These are phyloP conservation scores for Cyberlindnera maclurae DNA, from an alignment of 805 yeast genomes.

Conservation along the genomic window DNA sequence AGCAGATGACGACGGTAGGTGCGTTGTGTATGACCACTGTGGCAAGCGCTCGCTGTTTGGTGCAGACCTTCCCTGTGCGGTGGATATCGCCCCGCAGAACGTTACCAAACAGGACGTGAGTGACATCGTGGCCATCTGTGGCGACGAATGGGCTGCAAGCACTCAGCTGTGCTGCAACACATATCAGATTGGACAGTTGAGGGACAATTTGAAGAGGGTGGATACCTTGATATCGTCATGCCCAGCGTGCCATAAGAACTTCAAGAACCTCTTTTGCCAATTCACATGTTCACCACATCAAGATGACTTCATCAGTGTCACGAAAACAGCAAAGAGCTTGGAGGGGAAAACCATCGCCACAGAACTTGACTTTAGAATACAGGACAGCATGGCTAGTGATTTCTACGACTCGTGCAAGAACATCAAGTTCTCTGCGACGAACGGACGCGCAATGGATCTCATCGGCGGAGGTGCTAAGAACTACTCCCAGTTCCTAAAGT, in stretches of 20 bases:
- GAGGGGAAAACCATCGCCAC: slow-evolving; percentile 52
- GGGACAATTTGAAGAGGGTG: slow-evolving; percentile 60
- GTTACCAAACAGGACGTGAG: slow-evolving; percentile 31
- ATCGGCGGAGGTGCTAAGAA: slow-evolving; percentile 95
- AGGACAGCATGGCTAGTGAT: slow-evolving; percentile 48
- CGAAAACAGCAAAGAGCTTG: slow-evolving; percentile 40
- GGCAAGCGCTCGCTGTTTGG: slow-evolving; percentile 82
- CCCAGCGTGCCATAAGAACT: slow-evolving; percentile 88
- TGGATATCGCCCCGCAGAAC: slow-evolving; percentile 45
- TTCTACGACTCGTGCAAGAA: slow-evolving; percentile 83
- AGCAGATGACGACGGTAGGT: slow-evolving; percentile 11
- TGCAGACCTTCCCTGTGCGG: slow-evolving; percentile 70
- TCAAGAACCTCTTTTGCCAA: slow-evolving; percentile 74
- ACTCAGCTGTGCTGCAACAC: slow-evolving; percentile 60
- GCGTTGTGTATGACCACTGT: slow-evolving; percentile 42
- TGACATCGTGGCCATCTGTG: slow-evolving; percentile 58
- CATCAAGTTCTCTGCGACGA: slow-evolving; percentile 88
- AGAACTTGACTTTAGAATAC: slow-evolving; percentile 60
- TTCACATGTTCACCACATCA: slow-evolving; percentile 90
- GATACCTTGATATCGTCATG: slow-evolving; percentile 80
- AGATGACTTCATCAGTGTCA: slow-evolving; percentile 63
- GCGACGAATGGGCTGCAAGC: slow-evolving; percentile 49
- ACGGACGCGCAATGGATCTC: slow-evolving; percentile 93
- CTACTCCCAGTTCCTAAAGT: slow-evolving; percentile 68
- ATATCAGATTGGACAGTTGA: slow-evolving; percentile 51